Conservation (phyloP, 2,329 filamentous ascomycete genomes). For the Dothistroma septosporum region DNA sequence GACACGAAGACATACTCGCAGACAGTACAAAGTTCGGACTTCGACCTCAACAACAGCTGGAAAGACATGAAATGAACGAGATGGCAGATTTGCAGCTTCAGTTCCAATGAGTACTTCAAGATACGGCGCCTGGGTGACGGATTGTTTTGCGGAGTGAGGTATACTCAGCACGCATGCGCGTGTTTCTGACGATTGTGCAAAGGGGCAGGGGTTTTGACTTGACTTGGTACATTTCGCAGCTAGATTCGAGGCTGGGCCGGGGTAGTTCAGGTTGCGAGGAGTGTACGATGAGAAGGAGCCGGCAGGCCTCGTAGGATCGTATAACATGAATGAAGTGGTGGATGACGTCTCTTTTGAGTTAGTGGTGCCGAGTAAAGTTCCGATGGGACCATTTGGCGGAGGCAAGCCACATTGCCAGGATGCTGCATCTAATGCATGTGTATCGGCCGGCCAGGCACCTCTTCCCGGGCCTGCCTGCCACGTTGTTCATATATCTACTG, state of each 20-base stretch:
- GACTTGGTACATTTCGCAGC: background rate
- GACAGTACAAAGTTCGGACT: background rate
- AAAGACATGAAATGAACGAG: slow-evolving; percentile 1
- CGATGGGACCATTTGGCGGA: background rate
- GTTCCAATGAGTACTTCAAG: background rate
- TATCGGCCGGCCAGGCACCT: too few species aligned
- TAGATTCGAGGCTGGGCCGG: background rate
- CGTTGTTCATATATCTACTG: too few species aligned
- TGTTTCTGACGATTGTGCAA: slow-evolving; percentile 1
- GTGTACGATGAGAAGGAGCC: slow-evolving; percentile 5
- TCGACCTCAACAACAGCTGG: background rate
- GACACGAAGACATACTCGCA: background rate
- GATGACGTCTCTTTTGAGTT: background rate
- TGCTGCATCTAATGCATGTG: too few species aligned
- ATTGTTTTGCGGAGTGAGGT: background rate
- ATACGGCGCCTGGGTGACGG: slow-evolving; percentile 1
- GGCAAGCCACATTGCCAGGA: too few species aligned
- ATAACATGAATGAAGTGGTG: slow-evolving; percentile 1
- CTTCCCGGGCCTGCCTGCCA: too few species aligned
- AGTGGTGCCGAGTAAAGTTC: background rate
- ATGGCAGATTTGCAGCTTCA: slow-evolving; percentile 9
- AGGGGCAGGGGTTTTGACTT: background rate
- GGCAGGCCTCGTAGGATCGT: background rate
- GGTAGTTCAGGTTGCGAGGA: background rate
- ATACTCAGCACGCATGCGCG: slow-evolving; percentile 2